Conservation (phyloP, 2,329 filamentous ascomycete species). For the Emmonsia crescens region DNA sequence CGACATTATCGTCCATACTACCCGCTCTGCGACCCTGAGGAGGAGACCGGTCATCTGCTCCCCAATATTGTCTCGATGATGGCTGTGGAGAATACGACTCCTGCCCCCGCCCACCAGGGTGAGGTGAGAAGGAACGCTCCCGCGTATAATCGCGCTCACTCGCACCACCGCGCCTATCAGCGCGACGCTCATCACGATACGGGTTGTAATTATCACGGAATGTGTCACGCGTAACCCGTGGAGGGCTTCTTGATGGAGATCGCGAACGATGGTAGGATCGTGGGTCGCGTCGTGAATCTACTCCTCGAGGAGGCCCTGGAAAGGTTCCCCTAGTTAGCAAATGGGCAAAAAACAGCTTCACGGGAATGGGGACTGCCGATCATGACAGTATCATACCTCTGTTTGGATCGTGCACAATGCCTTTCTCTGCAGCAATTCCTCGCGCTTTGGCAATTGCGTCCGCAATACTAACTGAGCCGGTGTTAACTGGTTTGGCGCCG, state of each 20-base stretch:
- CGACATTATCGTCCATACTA: constrained; percentile 56
- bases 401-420: constrained; percentile 43
- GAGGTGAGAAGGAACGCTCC: constrained; percentile 60
- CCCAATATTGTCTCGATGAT: constrained; percentile 37
- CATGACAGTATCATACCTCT: constrained; percentile 17
- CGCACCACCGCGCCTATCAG: constrained; percentile 42
- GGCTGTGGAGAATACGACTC: constrained; percentile 51
- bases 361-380: background rate
- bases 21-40: constrained; percentile 24
- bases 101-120: constrained; percentile 42
- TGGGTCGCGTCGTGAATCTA: constrained; percentile 36
- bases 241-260: constrained; percentile 57
- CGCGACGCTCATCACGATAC: constrained; percentile 75
- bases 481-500: constrained; percentile 65
- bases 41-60: constrained; percentile 48
- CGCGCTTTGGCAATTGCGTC: constrained; percentile 79
- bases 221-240: constrained; percentile 53
- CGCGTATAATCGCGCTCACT: constrained; percentile 49
- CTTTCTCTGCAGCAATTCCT: constrained; percentile 69
- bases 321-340: background rate
- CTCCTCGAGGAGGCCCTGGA: constrained; percentile 5
- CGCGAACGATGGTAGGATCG: constrained; percentile 42
- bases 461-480: constrained; percentile 70
- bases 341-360: background rate
- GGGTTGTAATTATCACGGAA: constrained; percentile 69